phyloP scores from a whole-genome alignment of 805 yeast species.

The Grigorovia transvaalensis region DNA sequence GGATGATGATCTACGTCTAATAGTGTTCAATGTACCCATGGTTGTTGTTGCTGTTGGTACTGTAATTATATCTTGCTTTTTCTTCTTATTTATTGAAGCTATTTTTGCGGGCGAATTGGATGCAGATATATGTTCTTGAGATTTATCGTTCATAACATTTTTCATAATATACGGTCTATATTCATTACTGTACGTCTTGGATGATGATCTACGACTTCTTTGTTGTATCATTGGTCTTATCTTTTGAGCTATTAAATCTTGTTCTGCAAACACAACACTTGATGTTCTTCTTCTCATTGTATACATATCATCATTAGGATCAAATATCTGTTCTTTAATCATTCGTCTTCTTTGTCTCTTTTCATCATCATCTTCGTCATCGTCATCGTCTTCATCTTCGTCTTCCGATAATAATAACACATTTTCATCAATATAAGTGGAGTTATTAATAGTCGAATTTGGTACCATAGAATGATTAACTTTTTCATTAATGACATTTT shows the following conservation, averaged over 20 bases:
- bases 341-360: background rate
- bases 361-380: background rate
- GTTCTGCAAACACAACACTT: slow-evolving; percentile 19
- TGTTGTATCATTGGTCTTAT: slow-evolving; percentile 8
- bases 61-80: background rate
- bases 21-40: too few relatives aligned
- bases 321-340: background rate
- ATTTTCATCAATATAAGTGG: slow-evolving; percentile 32
- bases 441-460: background rate
- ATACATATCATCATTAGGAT: slow-evolving; percentile 1
- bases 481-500: background rate
- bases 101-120: background rate
- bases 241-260: slow-evolving; percentile 10
- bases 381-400: slow-evolving; percentile 25
- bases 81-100: background rate
- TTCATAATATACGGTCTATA: background rate
- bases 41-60: background rate
- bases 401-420: slow-evolving; percentile 25
- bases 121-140: slow-evolving; percentile 4
- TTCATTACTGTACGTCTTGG: slow-evolving; percentile 5
- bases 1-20: slow-evolving; percentile 10
- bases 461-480: background rate
- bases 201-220: slow-evolving; percentile 12
- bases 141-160: slow-evolving; percentile 1
- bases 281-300: slow-evolving; percentile 14